Evolutionary conservation across 2,329 filamentous ascomycete genomes (phyloP), one percentile per base, ranked within the genome.

Genomic region (Furcasterigmium furcatum): DNA sequence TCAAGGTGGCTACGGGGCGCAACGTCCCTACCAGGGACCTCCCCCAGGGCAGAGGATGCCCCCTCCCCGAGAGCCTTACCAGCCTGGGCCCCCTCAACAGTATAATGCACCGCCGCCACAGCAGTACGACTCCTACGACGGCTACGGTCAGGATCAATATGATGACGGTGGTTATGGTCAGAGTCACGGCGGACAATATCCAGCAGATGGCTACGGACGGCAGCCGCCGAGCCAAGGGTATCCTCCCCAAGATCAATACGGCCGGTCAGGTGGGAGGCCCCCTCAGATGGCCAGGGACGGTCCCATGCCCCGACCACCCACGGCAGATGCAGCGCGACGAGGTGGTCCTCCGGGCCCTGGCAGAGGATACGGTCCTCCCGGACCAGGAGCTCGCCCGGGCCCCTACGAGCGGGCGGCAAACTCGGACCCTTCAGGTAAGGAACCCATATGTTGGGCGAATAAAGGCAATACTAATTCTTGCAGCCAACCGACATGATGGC

Each of bases 21-120:
- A 75, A 55, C 71, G 72, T 46, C 68, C 70, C n/a, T 77, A 78
- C 55, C 68, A 65, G 49, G 66, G 67, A 38, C 70, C 68, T 45
- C 63, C 70, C 44, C 63, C 66, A 40, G 58, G 34, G n/a, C 34
- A 36, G 34, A 36, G 34, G 34, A 36, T 36, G 34, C 34, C 55
- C 39, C 66, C 67, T 32, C 67, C 63, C 10, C 68, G 67, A 57
- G 62, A 54, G 45, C 67, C 62, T 24, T 65, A 64, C 44, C 56
- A 58, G 10, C 55, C 55, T 25, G 58, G 53, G 7, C 59, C 61
- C 7, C 55, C 54, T 5, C 59, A 67, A 43, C 65, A 66, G 25
- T 64, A 65, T 52, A 61, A 59, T 47, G 52, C 56, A 45, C n/a
- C n/a, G 8, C 59, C 57, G 41, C 50, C 59, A 13, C 65, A 68